Evolutionary conservation across 83 land plant species (phyloP).

Genomic region (Thuja plicata): DNA sequence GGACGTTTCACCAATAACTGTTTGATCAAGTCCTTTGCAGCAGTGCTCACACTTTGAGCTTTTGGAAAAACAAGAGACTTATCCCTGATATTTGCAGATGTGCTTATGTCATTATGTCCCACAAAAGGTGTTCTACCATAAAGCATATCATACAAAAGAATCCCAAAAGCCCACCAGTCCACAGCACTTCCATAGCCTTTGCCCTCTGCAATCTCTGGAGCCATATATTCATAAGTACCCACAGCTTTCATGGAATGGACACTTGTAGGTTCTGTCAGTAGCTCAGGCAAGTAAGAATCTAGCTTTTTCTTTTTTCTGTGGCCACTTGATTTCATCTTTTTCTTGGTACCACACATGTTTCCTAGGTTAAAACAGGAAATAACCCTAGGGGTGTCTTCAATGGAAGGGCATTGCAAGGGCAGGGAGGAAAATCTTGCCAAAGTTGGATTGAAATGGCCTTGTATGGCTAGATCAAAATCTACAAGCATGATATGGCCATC

Average conservation of each 20-base stretch:
- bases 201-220: constrained; percentile 18
- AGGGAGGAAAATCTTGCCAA: background rate
- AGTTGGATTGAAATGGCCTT: constrained; percentile 10
- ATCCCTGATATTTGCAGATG: constrained; percentile 66
- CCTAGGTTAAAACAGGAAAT: background rate
- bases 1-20: constrained; percentile 66
- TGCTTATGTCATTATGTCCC: constrained; percentile 55
- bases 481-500: constrained; percentile 28
- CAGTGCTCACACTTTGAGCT: constrained; percentile 27
- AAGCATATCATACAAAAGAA: constrained; percentile 67
- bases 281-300: constrained; percentile 18
- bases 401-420: background rate
- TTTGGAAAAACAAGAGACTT: constrained; percentile 66
- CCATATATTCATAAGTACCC: constrained; percentile 27
- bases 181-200: constrained; percentile 33
- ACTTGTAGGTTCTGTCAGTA: constrained; percentile 20
- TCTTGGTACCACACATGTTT: background rate
- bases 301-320: background rate
- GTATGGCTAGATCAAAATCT: constrained; percentile 5
- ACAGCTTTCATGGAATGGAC: constrained; percentile 24
- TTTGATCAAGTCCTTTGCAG: constrained; percentile 59
- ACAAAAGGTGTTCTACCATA: constrained; percentile 73
- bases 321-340: constrained; percentile 13
- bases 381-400: background rate
- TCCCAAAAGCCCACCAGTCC: constrained; percentile 86